Conservation (phyloP, 1,284 basidiomycete species). For the Trichosporon sp. region DNA sequence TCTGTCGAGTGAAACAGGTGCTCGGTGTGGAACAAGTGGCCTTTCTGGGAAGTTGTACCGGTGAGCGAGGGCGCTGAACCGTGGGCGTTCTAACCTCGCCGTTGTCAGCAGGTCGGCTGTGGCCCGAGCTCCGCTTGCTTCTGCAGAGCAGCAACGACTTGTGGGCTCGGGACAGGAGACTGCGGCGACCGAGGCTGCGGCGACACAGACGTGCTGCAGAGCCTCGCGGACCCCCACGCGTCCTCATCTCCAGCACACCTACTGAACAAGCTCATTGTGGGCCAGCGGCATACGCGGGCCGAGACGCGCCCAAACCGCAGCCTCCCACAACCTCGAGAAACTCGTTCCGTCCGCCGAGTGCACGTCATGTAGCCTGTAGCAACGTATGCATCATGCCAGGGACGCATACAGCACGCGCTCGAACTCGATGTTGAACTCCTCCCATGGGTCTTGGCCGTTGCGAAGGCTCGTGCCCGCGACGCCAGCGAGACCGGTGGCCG, state of each 20-base stretch:
- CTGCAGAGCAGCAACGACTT: too few species aligned
- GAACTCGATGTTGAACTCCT: not conserved
- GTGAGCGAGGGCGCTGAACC: too few species aligned
- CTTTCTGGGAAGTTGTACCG: too few species aligned
- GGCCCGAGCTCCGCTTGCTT: too few species aligned
- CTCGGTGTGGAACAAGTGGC: too few species aligned
- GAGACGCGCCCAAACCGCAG: not conserved
- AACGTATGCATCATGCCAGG: not conserved
- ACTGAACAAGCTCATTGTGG: not conserved
- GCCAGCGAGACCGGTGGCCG: slow-evolving; percentile 25
- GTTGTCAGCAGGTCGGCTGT: too few species aligned
- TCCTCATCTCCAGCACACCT: not conserved
- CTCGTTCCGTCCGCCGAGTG: not conserved
- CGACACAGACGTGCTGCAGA: not conserved
- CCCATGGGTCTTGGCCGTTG: slow-evolving; percentile 4
- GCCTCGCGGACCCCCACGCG: not conserved
- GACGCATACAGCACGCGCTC: not conserved
- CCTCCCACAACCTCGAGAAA: not conserved
- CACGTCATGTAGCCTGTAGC: not conserved
- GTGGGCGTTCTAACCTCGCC: too few species aligned
- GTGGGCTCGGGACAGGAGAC: too few species aligned
- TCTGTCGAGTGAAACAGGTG: too few species aligned
- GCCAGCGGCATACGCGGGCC: not conserved
- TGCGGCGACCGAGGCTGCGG: too few species aligned
- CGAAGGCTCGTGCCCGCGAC: not conserved